Conservation (phyloP, 305 asterid genomes). For the Andrographis paniculata region DNA sequence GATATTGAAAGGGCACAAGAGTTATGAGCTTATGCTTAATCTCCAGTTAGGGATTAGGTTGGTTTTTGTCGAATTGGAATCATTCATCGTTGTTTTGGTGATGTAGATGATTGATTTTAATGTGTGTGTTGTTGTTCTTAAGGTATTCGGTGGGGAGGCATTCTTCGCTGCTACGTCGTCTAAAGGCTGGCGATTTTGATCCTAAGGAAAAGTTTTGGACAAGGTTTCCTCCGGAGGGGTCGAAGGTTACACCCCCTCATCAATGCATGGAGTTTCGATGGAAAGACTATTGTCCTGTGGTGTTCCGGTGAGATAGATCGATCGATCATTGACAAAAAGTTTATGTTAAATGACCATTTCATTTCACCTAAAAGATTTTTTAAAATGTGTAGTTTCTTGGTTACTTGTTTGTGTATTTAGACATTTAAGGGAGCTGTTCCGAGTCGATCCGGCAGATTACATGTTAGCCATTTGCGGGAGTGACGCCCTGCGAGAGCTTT, state of each 20-base stretch:
- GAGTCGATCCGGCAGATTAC: conserved; percentile 94
- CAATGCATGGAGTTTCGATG: conserved; percentile 75
- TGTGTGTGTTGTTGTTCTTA: too few relatives aligned
- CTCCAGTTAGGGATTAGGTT: conserved; percentile 91
- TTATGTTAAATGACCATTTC: too few relatives aligned
- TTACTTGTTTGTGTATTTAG: conserved; percentile 46
- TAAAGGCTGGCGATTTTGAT: conserved; percentile 67
- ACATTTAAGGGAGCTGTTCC: conserved; percentile 75
- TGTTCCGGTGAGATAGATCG: conserved; percentile 67
- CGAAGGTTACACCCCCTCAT: conserved; percentile 82
- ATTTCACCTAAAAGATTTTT: too few relatives aligned
- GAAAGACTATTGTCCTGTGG: conserved; percentile 91
- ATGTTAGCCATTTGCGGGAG: conserved; percentile 90
- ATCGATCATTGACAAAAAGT: too few relatives aligned
- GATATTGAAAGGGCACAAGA: conserved; percentile 82
- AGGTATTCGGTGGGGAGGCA: conserved; percentile 84
- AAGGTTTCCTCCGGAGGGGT: conserved; percentile 74
- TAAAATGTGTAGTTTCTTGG: too few relatives aligned
- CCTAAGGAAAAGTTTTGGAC: conserved; percentile 89
- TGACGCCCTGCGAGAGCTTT: conserved; percentile 89
- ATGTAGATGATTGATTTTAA: too few relatives aligned
- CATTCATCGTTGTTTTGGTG: too few relatives aligned
- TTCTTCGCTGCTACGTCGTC: conserved; percentile 41
- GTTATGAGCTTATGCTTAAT: conserved; percentile 88
- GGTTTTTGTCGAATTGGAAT: background rate